Evolutionary conservation across 2,329 filamentous ascomycete genomes (phyloP).

Genomic region (Diatrype stigma): DNA sequence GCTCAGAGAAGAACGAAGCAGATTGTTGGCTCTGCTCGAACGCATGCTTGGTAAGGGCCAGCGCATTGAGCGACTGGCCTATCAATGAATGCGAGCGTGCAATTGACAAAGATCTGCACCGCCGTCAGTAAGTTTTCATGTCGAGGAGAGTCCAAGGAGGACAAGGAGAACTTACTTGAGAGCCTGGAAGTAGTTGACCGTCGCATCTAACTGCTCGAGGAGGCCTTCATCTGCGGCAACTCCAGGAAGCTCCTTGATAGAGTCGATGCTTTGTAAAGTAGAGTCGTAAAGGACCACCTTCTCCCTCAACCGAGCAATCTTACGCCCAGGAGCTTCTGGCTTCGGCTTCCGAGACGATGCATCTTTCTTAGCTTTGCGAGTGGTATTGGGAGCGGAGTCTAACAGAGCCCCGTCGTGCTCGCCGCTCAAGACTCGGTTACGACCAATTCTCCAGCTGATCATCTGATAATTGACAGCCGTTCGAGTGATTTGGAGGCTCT

Average conservation of each 20-base stretch:
- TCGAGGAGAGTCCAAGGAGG: background rate
- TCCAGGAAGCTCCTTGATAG: constrained; percentile 83
- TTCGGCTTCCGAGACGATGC: constrained; percentile 38
- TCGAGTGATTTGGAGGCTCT: constrained; percentile 85
- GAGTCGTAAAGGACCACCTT: constrained; percentile 87
- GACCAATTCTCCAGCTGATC: constrained; percentile 90
- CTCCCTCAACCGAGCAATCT: constrained; percentile 77
- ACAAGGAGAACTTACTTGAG: constrained; percentile 60
- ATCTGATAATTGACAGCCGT: constrained; percentile 93
- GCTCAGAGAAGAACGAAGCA: constrained; percentile 40
- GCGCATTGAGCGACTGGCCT: constrained; percentile 68
- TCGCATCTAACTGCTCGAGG: constrained; percentile 71
- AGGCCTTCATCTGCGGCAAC: constrained; percentile 80
- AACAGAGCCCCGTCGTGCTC: constrained; percentile 68
- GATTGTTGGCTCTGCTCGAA: constrained; percentile 56
- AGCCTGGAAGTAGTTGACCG: constrained; percentile 78
- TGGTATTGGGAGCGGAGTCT: constrained; percentile 41
- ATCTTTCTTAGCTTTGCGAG: constrained; percentile 51
- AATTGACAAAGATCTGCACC: constrained; percentile 70
- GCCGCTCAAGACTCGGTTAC: constrained; percentile 87
- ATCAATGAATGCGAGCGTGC: constrained; percentile 78
- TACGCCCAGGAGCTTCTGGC: constrained; percentile 64
- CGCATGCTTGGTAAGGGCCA: constrained; percentile 79
- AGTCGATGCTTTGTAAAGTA: constrained; percentile 84
- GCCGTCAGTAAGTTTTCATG: constrained; percentile 11